phyloP scores from a whole-genome alignment of 257 asterid species.

The Verbena officinalis region DNA sequence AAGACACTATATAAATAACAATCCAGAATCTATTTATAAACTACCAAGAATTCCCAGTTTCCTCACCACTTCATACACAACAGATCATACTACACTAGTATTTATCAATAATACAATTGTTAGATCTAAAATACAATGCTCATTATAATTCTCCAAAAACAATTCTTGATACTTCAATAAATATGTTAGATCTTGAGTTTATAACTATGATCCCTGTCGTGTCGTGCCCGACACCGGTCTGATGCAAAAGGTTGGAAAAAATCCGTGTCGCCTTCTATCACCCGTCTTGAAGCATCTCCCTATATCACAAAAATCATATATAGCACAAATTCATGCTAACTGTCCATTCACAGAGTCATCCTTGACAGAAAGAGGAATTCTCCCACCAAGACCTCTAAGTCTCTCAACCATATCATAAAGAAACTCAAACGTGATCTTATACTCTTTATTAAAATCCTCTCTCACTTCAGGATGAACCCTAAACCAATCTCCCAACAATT shows the following conservation, averaged over 20 bases:
- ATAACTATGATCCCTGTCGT: too few relatives aligned
- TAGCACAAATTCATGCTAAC: constrained; percentile 26
- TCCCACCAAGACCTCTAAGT: constrained; percentile 67
- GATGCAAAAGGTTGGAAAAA: too few relatives aligned
- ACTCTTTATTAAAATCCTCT: constrained; percentile 72
- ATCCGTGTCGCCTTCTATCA: too few relatives aligned
- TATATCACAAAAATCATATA: background rate
- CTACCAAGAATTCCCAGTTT: background rate
- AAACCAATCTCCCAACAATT: constrained; percentile 94
- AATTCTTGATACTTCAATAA: background rate
- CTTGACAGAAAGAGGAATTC: constrained; percentile 68
- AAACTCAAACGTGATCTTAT: constrained; percentile 74
- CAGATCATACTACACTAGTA: background rate
- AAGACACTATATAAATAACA: too few relatives aligned
- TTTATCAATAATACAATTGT: background rate
- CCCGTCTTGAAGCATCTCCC: too few relatives aligned
- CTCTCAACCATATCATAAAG: constrained; percentile 66
- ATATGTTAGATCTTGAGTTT: background rate
- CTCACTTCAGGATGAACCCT: constrained; percentile 69
- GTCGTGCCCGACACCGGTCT: too few relatives aligned
- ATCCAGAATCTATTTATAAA: too few relatives aligned
- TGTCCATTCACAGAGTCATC: constrained; percentile 38
- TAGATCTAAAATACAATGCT: constrained; percentile 6
- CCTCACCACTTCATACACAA: background rate
- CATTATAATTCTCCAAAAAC: background rate